Evolutionary conservation across 1,284 basidiomycete species (phyloP).

Genomic region (Trichosporon coremiiforme): DNA sequence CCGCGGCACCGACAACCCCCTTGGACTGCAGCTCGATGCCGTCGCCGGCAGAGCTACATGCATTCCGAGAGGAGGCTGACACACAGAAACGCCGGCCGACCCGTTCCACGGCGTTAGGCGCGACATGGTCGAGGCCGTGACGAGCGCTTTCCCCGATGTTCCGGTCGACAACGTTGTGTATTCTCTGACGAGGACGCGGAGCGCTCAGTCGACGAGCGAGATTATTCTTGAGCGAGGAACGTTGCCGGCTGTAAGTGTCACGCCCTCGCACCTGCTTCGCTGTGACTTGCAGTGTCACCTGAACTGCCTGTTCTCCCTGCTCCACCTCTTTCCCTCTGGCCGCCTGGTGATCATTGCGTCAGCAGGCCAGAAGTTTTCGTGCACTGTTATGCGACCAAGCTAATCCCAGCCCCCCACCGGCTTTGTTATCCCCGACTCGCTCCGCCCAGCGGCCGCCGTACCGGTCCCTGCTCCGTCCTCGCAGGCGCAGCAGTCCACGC

Average conservation of each 20-base stretch:
- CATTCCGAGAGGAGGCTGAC: not conserved
- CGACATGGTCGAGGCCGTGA: conserved; percentile 54
- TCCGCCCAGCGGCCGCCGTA: conserved; percentile 22
- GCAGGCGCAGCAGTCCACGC: conserved; percentile 23
- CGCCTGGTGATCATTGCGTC: too few relatives aligned
- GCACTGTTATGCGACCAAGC: not conserved
- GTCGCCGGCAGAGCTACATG: not conserved
- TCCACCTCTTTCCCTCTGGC: not conserved
- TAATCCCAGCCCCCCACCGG: conserved; percentile 27
- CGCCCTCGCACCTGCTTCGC: too few relatives aligned
- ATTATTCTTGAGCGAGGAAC: conserved; percentile 52
- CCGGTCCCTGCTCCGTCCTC: conserved; percentile 15
- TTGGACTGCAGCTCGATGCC: not conserved
- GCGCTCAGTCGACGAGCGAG: conserved; percentile 52
- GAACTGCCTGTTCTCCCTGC: not conserved
- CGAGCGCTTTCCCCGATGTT: conserved; percentile 54
- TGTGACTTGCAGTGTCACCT: not conserved
- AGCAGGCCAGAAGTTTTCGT: too few relatives aligned
- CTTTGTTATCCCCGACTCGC: conserved; percentile 28
- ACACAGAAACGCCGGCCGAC: conserved; percentile 29
- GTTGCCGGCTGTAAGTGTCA: conserved; percentile 47
- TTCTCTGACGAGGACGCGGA: conserved; percentile 52
- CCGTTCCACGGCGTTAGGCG: conserved; percentile 45
- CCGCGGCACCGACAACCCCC: not conserved
- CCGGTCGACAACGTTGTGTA: conserved; percentile 51